These are phyloP conservation scores for Picochlorum sp. DNA, from an alignment of 139 green algal genomes.

Conservation along the genomic window DNA sequence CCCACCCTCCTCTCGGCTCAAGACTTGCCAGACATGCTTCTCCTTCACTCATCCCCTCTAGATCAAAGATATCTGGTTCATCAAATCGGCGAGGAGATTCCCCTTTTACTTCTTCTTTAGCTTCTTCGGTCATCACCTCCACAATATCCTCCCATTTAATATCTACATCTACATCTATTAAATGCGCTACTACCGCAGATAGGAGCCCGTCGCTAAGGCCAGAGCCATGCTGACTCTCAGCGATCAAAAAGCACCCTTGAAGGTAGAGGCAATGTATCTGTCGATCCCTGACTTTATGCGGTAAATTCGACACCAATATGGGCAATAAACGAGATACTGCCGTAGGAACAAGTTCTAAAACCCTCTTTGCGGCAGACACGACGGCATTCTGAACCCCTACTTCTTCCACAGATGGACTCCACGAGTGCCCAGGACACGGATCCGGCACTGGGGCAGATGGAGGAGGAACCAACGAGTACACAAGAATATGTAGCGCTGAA, in stretches of 20 bases:
- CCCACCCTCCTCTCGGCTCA: constrained; percentile 43
- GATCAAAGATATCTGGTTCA: constrained; percentile 69
- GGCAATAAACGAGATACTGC: constrained; percentile 42
- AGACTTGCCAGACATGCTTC: constrained; percentile 18
- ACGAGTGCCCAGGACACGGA: constrained; percentile 20
- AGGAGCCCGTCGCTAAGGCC: constrained; percentile 56
- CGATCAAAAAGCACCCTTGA: constrained; percentile 42
- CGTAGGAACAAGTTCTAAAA: constrained; percentile 65
- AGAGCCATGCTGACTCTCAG: constrained; percentile 39
- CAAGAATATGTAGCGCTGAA: constrained; percentile 42
- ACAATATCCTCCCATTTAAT: constrained; percentile 86
- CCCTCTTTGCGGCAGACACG: constrained; percentile 26
- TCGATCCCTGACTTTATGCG: constrained; percentile 58
- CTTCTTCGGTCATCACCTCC: constrained; percentile 41
- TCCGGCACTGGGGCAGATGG: constrained; percentile 14
- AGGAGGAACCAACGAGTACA: constrained; percentile 44
- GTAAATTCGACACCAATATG: constrained; percentile 44
- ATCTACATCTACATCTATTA: constrained; percentile 73
- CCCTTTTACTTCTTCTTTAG: constrained; percentile 43
- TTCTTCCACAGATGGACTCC: constrained; percentile 29
- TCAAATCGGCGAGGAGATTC: constrained; percentile 29
- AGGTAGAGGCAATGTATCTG: constrained; percentile 68
- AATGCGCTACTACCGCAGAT: constrained; percentile 51
- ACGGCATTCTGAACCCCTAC: constrained; percentile 41
- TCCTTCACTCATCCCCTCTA: constrained; percentile 67